A percentile compares a stretch with the other conserved stretches of the same genome.
These are phyloP conservation scores for Stemphylium vesicarium DNA, from an alignment of 2,329 filamentous ascomycete species.

Conservation along the genomic window DNA sequence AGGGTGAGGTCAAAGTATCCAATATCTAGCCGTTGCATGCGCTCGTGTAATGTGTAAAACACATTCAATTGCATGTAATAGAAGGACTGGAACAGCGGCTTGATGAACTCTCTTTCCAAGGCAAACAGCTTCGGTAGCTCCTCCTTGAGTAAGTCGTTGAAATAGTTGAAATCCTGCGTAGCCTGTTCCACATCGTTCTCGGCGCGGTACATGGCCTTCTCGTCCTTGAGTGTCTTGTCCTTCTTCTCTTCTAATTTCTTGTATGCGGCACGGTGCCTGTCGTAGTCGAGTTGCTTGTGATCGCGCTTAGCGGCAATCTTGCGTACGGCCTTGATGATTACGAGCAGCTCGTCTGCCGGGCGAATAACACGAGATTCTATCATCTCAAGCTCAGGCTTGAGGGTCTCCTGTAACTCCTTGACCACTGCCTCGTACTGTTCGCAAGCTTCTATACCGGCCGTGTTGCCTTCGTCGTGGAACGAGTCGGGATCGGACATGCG, in stretches of 20 bases:
- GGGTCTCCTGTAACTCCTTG: conserved; percentile 83
- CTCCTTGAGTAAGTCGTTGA: conserved; percentile 95
- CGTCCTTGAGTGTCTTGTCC: conserved; percentile 93
- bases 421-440: conserved; percentile 96
- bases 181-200: conserved; percentile 90
- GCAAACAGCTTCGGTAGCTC: conserved; percentile 90
- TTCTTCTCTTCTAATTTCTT: conserved; percentile 99
- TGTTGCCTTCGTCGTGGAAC: conserved; percentile 80
- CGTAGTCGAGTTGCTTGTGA: conserved; percentile 97
- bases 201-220: conserved; percentile 95
- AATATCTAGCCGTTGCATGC: conserved; percentile 97
- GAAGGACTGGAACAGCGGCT: conserved; percentile 96
- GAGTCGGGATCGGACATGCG: conserved; percentile 92
- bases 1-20: conserved; percentile 94
- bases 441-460: conserved; percentile 91
- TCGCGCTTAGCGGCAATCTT: conserved; percentile 89
- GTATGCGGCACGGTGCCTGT: conserved; percentile 78
- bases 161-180: conserved; percentile 96
- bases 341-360: conserved; percentile 89
- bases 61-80: conserved; percentile 99
- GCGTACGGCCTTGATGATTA: conserved; percentile 93
- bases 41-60: conserved; percentile 97
- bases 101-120: conserved; percentile 93
- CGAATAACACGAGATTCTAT: conserved; percentile 90
- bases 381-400: conserved; percentile 95